Conservation (phyloP, 306 rosid species). For the Alnus glutinosa region DNA sequence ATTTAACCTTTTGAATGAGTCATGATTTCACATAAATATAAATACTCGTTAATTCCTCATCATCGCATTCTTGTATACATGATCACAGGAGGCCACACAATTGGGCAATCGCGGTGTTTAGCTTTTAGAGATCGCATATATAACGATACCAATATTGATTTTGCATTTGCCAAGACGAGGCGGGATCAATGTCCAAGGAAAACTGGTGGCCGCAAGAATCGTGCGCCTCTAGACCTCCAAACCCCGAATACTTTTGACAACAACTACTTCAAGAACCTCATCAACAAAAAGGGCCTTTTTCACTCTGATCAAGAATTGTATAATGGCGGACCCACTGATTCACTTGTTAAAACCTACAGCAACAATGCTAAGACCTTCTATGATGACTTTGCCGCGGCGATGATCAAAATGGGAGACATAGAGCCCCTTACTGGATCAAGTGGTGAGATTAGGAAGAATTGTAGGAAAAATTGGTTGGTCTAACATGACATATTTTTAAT, state of each 20-base stretch:
- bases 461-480: slow-evolving; percentile 27
- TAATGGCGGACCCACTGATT: slow-evolving; percentile 71
- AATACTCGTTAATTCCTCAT: too few relatives aligned
- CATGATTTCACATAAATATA: too few relatives aligned
- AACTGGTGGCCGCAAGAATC: slow-evolving; percentile 54
- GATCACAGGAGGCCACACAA: slow-evolving; percentile 33
- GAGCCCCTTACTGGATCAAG: slow-evolving; percentile 69
- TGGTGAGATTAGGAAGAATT: slow-evolving; percentile 77
- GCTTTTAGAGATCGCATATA: slow-evolving; percentile 53
- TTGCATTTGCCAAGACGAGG: slow-evolving; percentile 50
- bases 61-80: too few relatives aligned
- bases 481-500: too few relatives aligned
- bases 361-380: slow-evolving; percentile 32
- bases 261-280: slow-evolving; percentile 59
- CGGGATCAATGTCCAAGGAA: slow-evolving; percentile 45
- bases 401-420: slow-evolving; percentile 79
- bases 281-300: slow-evolving; percentile 62
- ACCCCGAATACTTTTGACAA: slow-evolving; percentile 62
- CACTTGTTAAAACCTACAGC: slow-evolving; percentile 53
- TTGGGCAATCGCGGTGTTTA: slow-evolving; percentile 72
- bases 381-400: slow-evolving; percentile 57
- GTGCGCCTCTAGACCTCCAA: slow-evolving; percentile 48
- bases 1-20: too few relatives aligned
- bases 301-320: slow-evolving; percentile 66
- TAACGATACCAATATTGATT: slow-evolving; percentile 53